Conservation (phyloP, 805 yeast species). For the Yarrowia porcina region DNA sequence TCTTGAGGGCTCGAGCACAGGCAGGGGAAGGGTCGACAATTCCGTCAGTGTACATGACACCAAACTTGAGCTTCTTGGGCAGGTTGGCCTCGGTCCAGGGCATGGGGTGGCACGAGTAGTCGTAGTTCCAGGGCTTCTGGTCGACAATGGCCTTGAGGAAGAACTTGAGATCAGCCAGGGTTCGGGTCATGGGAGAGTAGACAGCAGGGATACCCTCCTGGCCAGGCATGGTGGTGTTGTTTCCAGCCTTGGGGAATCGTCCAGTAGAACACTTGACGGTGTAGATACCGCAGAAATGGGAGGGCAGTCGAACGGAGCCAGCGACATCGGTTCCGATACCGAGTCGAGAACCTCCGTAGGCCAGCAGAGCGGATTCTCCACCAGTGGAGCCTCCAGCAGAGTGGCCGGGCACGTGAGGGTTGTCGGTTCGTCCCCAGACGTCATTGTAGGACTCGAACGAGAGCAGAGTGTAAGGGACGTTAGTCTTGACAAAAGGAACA, state of each 20-base stretch:
- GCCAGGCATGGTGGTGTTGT: slow-evolving; percentile 44
- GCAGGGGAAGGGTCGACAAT: slow-evolving; percentile 52
- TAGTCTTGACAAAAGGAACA: slow-evolving; percentile 54
- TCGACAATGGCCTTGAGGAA: slow-evolving; percentile 47
- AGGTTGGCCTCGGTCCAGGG: slow-evolving; percentile 48
- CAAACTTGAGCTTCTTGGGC: slow-evolving; percentile 46
- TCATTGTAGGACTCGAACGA: slow-evolving; percentile 56
- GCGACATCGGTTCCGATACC: slow-evolving; percentile 59
- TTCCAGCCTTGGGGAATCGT: slow-evolving; percentile 47
- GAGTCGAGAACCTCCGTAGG: slow-evolving; percentile 47
- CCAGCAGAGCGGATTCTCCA: slow-evolving; percentile 51
- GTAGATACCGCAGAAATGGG: slow-evolving; percentile 51
- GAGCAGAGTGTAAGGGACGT: slow-evolving; percentile 55
- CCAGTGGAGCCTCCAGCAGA: slow-evolving; percentile 56
- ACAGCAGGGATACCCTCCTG: slow-evolving; percentile 48
- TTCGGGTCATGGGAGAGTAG: slow-evolving; percentile 47
- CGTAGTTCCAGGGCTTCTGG: slow-evolving; percentile 55
- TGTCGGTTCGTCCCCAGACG: slow-evolving; percentile 49
- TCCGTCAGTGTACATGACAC: slow-evolving; percentile 49
- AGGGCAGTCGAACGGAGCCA: slow-evolving; percentile 55
- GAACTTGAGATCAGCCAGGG: slow-evolving; percentile 50
- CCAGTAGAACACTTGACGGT: slow-evolving; percentile 51
- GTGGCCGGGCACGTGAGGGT: slow-evolving; percentile 48
- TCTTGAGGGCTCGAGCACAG: slow-evolving; percentile 42
- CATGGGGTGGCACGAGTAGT: slow-evolving; percentile 47